Evolutionary conservation across 1,284 basidiomycete genomes (phyloP).

Genomic region (Ustilago cynodontis): DNA sequence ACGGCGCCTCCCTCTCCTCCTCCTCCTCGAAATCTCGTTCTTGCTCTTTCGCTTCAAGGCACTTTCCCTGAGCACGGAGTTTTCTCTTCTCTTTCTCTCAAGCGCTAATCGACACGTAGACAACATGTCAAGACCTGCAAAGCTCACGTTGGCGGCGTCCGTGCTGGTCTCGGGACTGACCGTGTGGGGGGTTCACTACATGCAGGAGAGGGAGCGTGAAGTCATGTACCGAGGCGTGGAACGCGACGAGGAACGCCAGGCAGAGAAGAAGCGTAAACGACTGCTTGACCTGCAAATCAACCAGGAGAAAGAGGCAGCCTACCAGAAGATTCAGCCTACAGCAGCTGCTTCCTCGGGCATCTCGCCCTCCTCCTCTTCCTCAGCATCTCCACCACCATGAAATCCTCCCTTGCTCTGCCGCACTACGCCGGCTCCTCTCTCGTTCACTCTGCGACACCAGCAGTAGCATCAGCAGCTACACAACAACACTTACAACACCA

Average conservation of each 20-base stretch:
- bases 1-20: background rate
- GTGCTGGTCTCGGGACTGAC: slow-evolving; percentile 78
- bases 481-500: background rate
- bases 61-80: slow-evolving; percentile 27
- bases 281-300: slow-evolving; percentile 56
- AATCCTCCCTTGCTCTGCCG: background rate
- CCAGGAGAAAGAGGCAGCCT: slow-evolving; percentile 56
- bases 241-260: slow-evolving; percentile 62
- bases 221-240: slow-evolving; percentile 67
- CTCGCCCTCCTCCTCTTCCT: background rate
- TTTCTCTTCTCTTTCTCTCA: slow-evolving; percentile 2
- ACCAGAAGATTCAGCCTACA: slow-evolving; percentile 62
- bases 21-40: background rate
- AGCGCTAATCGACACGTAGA: slow-evolving; percentile 65
- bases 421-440: background rate
- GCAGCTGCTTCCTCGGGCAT: slow-evolving; percentile 7
- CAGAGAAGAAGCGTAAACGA: slow-evolving; percentile 60
- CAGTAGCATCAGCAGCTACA: background rate
- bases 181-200: slow-evolving; percentile 90
- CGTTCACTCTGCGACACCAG: background rate
- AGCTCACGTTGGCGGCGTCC: slow-evolving; percentile 80
- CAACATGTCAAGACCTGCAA: slow-evolving; percentile 83
- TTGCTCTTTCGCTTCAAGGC: background rate
- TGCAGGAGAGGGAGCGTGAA: slow-evolving; percentile 87
- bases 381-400: slow-evolving; percentile 6